Evolutionary conservation across 345 rosid species (phyloP), one percentile per base, ranked within the genome.

Genomic region (Luvunga scandens): DNA sequence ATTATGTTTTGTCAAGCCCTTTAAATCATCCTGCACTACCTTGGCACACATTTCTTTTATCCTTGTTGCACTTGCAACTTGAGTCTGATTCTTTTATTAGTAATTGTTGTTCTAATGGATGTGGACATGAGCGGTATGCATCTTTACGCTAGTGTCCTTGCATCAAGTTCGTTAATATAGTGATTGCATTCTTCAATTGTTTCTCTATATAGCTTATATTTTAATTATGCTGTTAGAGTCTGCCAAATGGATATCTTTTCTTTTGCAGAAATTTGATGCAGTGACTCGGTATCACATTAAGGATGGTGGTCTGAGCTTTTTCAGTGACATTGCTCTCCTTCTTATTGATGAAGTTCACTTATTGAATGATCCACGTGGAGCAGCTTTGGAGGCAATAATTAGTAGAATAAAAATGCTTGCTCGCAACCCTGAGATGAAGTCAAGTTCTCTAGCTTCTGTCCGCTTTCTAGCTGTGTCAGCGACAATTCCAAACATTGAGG

Each of bases 271-370:
- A 86, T 96, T 96, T 83, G 97, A 94, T 91, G 97, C 98, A 18
- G 97, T 96, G 81, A 91, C 90, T 83, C 89, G 97, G 69, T 96
- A 90, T 82, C 94, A 89, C 79, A 87, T 96, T 59, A 92, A 85
- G 77, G 91, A 91, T 87, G 99, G 99, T 70, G 98, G 98, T 71
- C 83, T 96, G 86, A 89, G 97, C 84, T 96, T 94, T 84, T 94
- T 94, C 89, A 85, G 99, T 75, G 98, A 96, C 83, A 92, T 94
- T 72, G 87, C 92, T 14, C 97, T 96, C 79, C 82, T 94, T 34
- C 95, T 94, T 78, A 89, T 96, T 77, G 99, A 96, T 84, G 99
- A 96, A 86, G 99, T 96, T 86, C 98, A 96, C 85, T 84, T 92
- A 55, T 86, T 96, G 84, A 96, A 91, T 89, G 98, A 96, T 84